Percentiles rank a stretch among this genome's conserved stretches.
Conservation (phyloP, 306 rosid genomes). For the Macrotyloma uniflorum region DNA sequence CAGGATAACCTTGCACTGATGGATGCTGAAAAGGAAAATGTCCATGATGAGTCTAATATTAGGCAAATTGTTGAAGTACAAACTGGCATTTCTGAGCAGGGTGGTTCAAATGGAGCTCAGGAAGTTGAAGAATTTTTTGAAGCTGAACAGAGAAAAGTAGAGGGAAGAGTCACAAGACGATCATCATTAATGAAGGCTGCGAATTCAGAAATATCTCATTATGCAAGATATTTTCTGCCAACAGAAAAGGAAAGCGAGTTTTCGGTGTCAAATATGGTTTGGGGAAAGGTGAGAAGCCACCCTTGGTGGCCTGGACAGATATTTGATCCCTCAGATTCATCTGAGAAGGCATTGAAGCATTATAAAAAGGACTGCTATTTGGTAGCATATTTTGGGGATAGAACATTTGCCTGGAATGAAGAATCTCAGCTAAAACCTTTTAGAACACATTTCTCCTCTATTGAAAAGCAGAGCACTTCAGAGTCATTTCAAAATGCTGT, state of each 20-base stretch:
- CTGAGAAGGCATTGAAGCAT: conserved; percentile 88
- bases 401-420: conserved; percentile 98
- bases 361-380: conserved; percentile 79
- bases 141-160: conserved; percentile 36
- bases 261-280: conserved; percentile 83
- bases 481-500: conserved; percentile 85
- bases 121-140: conserved; percentile 52
- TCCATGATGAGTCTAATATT: conserved; percentile 39
- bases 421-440: conserved; percentile 76
- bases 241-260: conserved; percentile 66
- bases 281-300: conserved; percentile 99
- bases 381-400: conserved; percentile 96
- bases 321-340: conserved; percentile 80
- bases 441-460: conserved; percentile 62
- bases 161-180: conserved; percentile 36
- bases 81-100: conserved; percentile 43
- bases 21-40: conserved; percentile 44
- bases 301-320: conserved; percentile 99
- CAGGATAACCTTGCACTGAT: conserved; percentile 15
- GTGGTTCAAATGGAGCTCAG: conserved; percentile 54
- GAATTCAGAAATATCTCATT: conserved; percentile 40
- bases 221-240: conserved; percentile 59
- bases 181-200: conserved; percentile 38
- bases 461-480: conserved; percentile 73
- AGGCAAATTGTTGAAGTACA: conserved; percentile 44